Conservation (phyloP, 306 rosid genomes). For the Abrus pulchellus region DNA sequence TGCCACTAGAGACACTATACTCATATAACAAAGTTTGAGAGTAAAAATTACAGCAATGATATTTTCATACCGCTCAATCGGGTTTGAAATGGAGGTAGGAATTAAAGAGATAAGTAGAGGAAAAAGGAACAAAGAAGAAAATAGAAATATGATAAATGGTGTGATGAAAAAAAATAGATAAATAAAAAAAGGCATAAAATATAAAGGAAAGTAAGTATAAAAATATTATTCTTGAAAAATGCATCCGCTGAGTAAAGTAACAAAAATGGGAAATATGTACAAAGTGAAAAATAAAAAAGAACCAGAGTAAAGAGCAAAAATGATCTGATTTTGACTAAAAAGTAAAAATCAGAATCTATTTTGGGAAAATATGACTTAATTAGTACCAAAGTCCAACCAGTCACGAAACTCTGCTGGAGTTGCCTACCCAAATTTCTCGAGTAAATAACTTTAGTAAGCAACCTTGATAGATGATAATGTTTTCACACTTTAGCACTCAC, state of each 20-base stretch:
- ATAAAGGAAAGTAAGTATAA: too few species aligned
- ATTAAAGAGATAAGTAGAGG: too few species aligned
- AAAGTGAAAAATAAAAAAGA: background rate
- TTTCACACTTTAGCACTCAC: background rate
- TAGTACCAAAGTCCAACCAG: background rate
- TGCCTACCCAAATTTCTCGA: background rate
- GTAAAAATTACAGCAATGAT: too few species aligned
- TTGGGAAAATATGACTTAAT: background rate
- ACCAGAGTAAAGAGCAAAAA: background rate
- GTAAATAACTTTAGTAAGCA: too few species aligned
- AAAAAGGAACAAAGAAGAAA: too few species aligned
- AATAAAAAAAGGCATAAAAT: too few species aligned
- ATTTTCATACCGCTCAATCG: too few species aligned
- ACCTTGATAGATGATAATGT: background rate
- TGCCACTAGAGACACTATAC: background rate
- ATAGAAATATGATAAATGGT: too few species aligned
- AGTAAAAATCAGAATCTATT: background rate
- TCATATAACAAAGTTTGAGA: background rate
- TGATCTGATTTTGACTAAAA: background rate
- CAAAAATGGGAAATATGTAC: background rate
- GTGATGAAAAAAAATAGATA: too few species aligned
- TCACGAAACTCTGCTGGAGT: background rate
- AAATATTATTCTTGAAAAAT: background rate
- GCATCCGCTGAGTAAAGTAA: background rate
- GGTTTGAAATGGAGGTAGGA: too few species aligned